A percentile compares a stretch with the other conserved stretches of the same genome.
These are phyloP conservation scores for Geoglossum cookeanum DNA, from an alignment of 2,329 filamentous ascomycete genomes.

Conservation along the genomic window DNA sequence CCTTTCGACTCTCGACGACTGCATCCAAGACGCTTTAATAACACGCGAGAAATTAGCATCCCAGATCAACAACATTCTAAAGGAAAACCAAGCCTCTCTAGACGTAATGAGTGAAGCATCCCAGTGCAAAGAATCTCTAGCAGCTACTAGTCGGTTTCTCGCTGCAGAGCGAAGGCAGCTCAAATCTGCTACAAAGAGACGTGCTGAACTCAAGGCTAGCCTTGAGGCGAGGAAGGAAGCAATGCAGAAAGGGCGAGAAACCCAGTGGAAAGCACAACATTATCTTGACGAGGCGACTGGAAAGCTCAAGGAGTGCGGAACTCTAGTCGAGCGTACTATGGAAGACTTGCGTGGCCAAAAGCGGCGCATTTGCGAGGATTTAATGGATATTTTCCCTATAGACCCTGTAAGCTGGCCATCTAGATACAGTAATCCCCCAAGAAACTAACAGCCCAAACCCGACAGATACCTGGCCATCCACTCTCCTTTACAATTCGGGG, in stretches of 20 bases:
- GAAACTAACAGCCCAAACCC: neutral
- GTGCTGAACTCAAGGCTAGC: constrained; percentile 25
- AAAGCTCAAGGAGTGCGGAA: constrained; percentile 37
- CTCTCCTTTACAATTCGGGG: constrained; percentile 72
- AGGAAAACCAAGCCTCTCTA: constrained; percentile 20
- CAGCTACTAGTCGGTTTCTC: constrained; percentile 7
- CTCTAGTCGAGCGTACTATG: constrained; percentile 35
- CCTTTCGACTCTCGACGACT: constrained; percentile 71
- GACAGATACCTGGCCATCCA: constrained; percentile 31
- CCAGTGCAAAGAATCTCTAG: constrained; percentile 1
- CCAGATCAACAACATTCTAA: constrained; percentile 47
- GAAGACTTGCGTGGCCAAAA: constrained; percentile 68
- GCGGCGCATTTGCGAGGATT: constrained; percentile 69
- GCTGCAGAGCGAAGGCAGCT: constrained; percentile 11
- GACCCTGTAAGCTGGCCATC: constrained; percentile 27
- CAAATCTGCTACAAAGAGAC: constrained; percentile 14
- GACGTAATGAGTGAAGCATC: constrained; percentile 17
- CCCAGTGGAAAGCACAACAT: constrained; percentile 37
- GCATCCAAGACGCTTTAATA: constrained; percentile 71
- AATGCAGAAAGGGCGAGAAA: constrained; percentile 6
- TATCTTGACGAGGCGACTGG: constrained; percentile 43
- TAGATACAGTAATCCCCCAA: neutral
- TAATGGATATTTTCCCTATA: constrained; percentile 65
- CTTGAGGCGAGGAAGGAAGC: constrained; percentile 15
- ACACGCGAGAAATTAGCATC: constrained; percentile 53